Evolutionary conservation across 805 yeast genomes (phyloP).

Genomic region (Candida tibetensis): DNA sequence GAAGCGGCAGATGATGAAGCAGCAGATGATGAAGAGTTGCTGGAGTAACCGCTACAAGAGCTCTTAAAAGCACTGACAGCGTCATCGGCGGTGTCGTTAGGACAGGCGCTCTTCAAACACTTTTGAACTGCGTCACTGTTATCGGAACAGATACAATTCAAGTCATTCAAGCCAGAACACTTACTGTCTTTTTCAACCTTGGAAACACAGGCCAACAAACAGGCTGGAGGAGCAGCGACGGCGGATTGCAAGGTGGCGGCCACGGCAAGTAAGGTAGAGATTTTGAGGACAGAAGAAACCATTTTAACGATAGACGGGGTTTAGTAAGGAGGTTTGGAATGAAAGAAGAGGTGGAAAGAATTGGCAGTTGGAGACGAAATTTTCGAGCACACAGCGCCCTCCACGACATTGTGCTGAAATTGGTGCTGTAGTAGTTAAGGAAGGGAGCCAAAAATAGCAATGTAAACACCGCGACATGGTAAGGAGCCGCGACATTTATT

Average conservation of each 20-base stretch:
- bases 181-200: slow-evolving; percentile 56
- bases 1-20: slow-evolving; percentile 14
- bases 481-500: slow-evolving; percentile 5
- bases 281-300: slow-evolving; percentile 15
- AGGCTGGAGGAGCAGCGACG: slow-evolving; percentile 81
- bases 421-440: too few species aligned
- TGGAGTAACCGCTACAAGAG: slow-evolving; percentile 45
- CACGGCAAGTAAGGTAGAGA: slow-evolving; percentile 29
- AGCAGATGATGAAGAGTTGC: slow-evolving; percentile 24
- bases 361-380: background rate
- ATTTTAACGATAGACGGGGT: slow-evolving; percentile 9
- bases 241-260: slow-evolving; percentile 40
- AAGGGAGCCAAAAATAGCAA: slow-evolving; percentile 1
- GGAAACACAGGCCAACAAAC: slow-evolving; percentile 85
- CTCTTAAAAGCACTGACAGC: slow-evolving; percentile 60
- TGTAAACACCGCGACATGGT: slow-evolving; percentile 7
- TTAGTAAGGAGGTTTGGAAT: too few species aligned
- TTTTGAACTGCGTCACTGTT: slow-evolving; percentile 51
- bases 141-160: slow-evolving; percentile 64
- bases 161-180: slow-evolving; percentile 60
- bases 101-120: slow-evolving; percentile 71
- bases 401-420: background rate
- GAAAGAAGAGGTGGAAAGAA: slow-evolving; percentile 4
- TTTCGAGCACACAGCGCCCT: background rate
- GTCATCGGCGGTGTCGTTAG: slow-evolving; percentile 52